Percentiles rank a stretch among this genome's conserved stretches.
These are phyloP conservation scores for Quercus robur DNA, from an alignment of 306 rosid genomes.

Conservation along the genomic window DNA sequence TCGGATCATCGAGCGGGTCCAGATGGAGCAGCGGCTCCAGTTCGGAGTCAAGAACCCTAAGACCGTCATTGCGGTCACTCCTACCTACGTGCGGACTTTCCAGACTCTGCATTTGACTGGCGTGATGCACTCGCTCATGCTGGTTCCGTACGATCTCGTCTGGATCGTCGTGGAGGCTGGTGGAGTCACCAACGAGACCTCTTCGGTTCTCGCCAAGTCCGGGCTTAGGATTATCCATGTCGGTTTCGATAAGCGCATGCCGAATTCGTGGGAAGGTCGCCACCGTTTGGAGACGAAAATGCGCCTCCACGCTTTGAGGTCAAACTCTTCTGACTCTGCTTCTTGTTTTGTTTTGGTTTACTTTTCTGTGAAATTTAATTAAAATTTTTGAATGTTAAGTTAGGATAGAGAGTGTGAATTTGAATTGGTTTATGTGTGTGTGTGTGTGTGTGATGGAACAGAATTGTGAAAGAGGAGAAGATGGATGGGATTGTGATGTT, in stretches of 20 bases:
- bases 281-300: conserved; percentile 76
- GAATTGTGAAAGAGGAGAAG: conserved; percentile 75
- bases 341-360: not conserved
- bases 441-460: conserved; percentile 39
- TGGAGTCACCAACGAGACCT: conserved; percentile 80
- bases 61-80: conserved; percentile 71
- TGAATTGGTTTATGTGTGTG: not conserved
- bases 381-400: not conserved
- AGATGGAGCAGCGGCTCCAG: conserved; percentile 81
- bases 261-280: conserved; percentile 80
- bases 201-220: conserved; percentile 65
- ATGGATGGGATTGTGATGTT: conserved; percentile 90
- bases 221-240: conserved; percentile 70
- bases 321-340: not conserved
- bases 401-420: conserved; percentile 16
- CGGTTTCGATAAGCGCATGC: conserved; percentile 62
- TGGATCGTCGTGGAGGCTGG: conserved; percentile 99
- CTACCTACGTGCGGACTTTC: conserved; percentile 86
- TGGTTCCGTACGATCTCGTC: conserved; percentile 75
- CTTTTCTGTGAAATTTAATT: not conserved
- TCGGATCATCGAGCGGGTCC: conserved; percentile 81
- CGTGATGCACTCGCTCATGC: conserved; percentile 92
- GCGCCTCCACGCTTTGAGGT: conserved; percentile 94
- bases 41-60: conserved; percentile 82
- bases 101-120: conserved; percentile 92